These are phyloP conservation scores for Fennellomyces sp. DNA, from an alignment of 371 early-diverging fungal genomes.

Conservation along the genomic window DNA sequence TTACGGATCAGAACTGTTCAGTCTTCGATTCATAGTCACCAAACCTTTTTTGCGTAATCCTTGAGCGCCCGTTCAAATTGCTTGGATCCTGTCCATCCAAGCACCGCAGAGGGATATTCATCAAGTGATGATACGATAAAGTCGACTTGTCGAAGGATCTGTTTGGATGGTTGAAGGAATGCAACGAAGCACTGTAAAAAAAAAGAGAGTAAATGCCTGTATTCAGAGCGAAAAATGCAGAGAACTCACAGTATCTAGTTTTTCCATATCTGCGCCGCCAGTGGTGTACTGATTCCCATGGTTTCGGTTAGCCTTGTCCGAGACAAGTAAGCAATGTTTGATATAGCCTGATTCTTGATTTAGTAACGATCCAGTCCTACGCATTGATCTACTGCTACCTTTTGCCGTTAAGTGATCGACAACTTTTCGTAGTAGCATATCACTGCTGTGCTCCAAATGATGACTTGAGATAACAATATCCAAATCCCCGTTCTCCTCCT, in stretches of 20 bases:
- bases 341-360: not conserved
- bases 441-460: conserved; percentile 13
- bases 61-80: conserved; percentile 43
- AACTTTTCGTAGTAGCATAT: conserved; percentile 26
- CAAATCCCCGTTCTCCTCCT: conserved; percentile 53
- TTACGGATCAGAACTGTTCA: not conserved
- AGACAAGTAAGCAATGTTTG: conserved; percentile 1
- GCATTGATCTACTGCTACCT: conserved; percentile 13
- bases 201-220: not conserved
- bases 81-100: conserved; percentile 57
- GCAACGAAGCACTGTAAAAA: conserved; percentile 40
- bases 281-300: conserved; percentile 6
- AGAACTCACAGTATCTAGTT: not conserved
- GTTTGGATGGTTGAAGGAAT: conserved; percentile 47
- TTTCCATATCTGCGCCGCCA: conserved; percentile 1
- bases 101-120: conserved; percentile 37
- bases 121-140: conserved; percentile 40
- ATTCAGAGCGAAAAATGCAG: not conserved
- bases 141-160: conserved; percentile 52
- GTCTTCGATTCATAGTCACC: too few species aligned
- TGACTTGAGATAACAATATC: conserved; percentile 52
- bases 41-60: conserved; percentile 42
- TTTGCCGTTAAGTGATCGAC: conserved; percentile 20
- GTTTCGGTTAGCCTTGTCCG: not conserved
- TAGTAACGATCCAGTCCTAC: not conserved